Percentiles rank a stretch among this genome's conserved stretches.
These are phyloP conservation scores for Lasiodiplodia sp. DNA, from an alignment of 2,329 filamentous ascomycete species.

Conservation along the genomic window DNA sequence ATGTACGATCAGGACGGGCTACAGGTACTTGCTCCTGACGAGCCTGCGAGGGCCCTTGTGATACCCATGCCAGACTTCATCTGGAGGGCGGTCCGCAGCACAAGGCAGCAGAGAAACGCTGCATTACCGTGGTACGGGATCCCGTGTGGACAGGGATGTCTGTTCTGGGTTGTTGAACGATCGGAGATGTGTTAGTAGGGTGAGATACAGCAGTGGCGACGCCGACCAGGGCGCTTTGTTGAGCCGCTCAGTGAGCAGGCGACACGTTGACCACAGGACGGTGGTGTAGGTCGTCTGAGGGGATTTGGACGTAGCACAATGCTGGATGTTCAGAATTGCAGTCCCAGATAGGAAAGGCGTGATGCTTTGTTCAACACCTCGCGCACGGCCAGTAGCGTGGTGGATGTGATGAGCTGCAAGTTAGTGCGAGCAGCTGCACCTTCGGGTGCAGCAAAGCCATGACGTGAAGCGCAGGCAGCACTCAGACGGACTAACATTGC, in stretches of 20 bases:
- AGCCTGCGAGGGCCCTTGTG: not conserved
- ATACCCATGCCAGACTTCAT: slow-evolving; percentile 36
- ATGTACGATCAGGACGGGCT: not conserved
- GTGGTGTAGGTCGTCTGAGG: not conserved
- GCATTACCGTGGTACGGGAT: not conserved
- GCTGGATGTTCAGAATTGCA: not conserved
- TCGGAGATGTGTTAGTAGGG: not conserved
- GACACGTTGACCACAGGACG: not conserved
- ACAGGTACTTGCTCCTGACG: not conserved
- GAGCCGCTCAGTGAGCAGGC: not conserved
- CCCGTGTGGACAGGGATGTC: not conserved
- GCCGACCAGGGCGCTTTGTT: not conserved
- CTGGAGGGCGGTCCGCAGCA: slow-evolving; percentile 15
- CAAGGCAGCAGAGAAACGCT: not conserved
- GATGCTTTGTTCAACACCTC: not conserved
- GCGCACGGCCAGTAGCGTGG: not conserved
- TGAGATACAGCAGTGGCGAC: not conserved
- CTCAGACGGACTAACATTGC: not conserved
- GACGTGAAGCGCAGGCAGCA: not conserved
- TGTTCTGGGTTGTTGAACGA: not conserved
- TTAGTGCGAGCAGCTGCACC: not conserved
- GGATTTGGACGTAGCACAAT: not conserved
- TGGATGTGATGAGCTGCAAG: not conserved
- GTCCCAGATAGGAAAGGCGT: not conserved
- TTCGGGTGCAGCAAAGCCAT: not conserved